Evolutionary conservation across 2,329 filamentous ascomycete species (phyloP).

Genomic region (Lasiodiplodia sp.): DNA sequence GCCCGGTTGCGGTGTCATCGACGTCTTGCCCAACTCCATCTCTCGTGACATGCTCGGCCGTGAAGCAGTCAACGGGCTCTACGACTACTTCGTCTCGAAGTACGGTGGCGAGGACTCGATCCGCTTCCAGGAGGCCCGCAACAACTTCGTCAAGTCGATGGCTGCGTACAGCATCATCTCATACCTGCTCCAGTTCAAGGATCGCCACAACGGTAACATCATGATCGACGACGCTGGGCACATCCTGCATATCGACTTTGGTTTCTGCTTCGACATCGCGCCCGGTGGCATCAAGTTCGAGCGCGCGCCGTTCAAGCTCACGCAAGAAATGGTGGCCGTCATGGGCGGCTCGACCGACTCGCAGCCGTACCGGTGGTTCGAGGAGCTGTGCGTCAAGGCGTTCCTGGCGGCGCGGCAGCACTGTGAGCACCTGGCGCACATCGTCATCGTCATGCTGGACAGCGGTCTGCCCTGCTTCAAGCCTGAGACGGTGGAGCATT

Average conservation of each 20-base stretch:
- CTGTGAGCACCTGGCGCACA: constrained; percentile 85
- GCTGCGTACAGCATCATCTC: constrained; percentile 97
- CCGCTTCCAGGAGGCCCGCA: constrained; percentile 91
- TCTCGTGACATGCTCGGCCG: constrained; percentile 98
- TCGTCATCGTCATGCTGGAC: constrained; percentile 95
- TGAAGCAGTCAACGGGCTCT: constrained; percentile 96
- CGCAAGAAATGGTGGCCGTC: constrained; percentile 96
- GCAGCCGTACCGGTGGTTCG: constrained; percentile 93
- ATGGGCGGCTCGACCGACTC: constrained; percentile 87
- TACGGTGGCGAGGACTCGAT: constrained; percentile 97
- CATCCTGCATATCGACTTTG: constrained; percentile 98
- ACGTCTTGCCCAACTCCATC: constrained; percentile 96
- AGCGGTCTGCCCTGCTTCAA: constrained; percentile 97
- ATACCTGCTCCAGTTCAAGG: constrained; percentile 97
- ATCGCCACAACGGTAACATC: constrained; percentile 98
- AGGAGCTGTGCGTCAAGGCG: constrained; percentile 93
- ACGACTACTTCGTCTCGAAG: constrained; percentile 97
- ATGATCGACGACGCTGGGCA: constrained; percentile 98
- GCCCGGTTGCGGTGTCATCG: constrained; percentile 96
- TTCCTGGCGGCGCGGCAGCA: constrained; percentile 90
- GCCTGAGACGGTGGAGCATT: constrained; percentile 90
- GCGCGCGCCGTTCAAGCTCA: constrained; percentile 97
- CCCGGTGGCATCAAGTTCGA: constrained; percentile 98
- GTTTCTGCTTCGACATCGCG: constrained; percentile 99
- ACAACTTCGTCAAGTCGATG: constrained; percentile 99